Base-by-base conservation (phyloP, 768 basidiomycete species). In the Macrolepiota fuliginosa region DNA sequence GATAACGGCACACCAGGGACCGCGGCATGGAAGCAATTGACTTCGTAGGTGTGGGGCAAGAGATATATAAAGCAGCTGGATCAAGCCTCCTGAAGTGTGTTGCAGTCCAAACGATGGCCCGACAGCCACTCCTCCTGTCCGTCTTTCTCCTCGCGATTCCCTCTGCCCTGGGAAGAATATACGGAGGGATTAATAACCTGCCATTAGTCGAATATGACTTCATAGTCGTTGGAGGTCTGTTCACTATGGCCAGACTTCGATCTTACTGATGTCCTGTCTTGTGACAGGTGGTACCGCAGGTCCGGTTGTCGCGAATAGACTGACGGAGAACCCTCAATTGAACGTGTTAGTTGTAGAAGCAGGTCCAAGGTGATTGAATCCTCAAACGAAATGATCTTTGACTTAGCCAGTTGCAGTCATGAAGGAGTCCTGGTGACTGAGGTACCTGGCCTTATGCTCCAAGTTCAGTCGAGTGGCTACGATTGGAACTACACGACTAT, bases 301-400 rank as follows among this genome's bases (percentile, higher is more conserved):
- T 1, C 84, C 82, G 40, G 82, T 79, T 0, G 71, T 87, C 12
- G 85, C 85, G 0, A 76, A 82, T 19, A 75, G 86, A 2, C 69
- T 87, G 1, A 79, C 79, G 6, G 85, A 86, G 66, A 70, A 83
- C 54, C 76, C 80, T 0, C 64, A 68, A 1, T 70, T 81, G 12
- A 73, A 75, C 1, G 84, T 87, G 0, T 70, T 85, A 19, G 65
- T 86, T 0, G 66, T 86, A 3, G 86, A 87, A 68, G 80, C 83
- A 0, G 86, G 86, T 1, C 69, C 72, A 61, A 87, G 84, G 88
- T 85, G 50, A 6, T n/a, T 61, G 17, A 7, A 24, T 25, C 12
- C 22, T 24, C 10, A 45, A 17, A 45, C 4, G 42, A 6, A 12
- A 10, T 15, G 12, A 24, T 49, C 3, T 10, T 25, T 12, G 22